Percentiles rank a stretch among this genome's conserved stretches.
Evolutionary conservation across 805 yeast species (phyloP).

Genomic region (Priceomyces medius): DNA sequence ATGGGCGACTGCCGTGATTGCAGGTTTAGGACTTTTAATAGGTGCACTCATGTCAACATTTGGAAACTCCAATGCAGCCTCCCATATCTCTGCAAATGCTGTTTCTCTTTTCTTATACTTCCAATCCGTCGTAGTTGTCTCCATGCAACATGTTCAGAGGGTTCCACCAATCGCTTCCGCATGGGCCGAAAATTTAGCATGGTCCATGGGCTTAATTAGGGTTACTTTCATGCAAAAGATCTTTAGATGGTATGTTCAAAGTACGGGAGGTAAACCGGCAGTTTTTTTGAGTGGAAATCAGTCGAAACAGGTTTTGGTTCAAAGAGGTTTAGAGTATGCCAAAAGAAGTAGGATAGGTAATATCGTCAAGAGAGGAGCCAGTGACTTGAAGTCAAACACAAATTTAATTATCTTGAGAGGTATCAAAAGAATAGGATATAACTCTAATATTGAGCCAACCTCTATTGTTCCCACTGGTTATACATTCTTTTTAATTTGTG

Average conservation of each 20-base stretch:
- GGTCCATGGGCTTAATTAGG: constrained; percentile 92
- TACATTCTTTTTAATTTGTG: constrained; percentile 78
- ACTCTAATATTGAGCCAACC: constrained; percentile 76
- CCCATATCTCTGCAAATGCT: constrained; percentile 84
- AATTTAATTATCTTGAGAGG: constrained; percentile 78
- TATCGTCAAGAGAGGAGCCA: background rate
- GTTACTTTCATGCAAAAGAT: constrained; percentile 79
- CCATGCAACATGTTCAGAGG: constrained; percentile 81
- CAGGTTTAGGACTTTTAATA: constrained; percentile 80
- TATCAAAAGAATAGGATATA: constrained; percentile 76
- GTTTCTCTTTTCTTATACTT: constrained; percentile 81
- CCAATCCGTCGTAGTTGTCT: constrained; percentile 81
- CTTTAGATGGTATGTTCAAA: constrained; percentile 79
- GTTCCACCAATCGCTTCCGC: constrained; percentile 91
- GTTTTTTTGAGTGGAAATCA: constrained; percentile 56
- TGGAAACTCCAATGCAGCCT: constrained; percentile 87
- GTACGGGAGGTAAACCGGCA: constrained; percentile 87
- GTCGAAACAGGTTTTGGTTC: constrained; percentile 69
- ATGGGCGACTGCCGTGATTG: constrained; percentile 92
- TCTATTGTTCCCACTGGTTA: constrained; percentile 83
- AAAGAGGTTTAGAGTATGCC: constrained; percentile 51
- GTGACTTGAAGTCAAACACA: constrained; percentile 47
- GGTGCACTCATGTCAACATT: constrained; percentile 82
- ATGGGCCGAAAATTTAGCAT: constrained; percentile 88
- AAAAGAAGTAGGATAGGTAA: constrained; percentile 11